These are phyloP conservation scores for Eucalyptus tenuipes DNA, from an alignment of 345 rosid genomes.

Conservation along the genomic window DNA sequence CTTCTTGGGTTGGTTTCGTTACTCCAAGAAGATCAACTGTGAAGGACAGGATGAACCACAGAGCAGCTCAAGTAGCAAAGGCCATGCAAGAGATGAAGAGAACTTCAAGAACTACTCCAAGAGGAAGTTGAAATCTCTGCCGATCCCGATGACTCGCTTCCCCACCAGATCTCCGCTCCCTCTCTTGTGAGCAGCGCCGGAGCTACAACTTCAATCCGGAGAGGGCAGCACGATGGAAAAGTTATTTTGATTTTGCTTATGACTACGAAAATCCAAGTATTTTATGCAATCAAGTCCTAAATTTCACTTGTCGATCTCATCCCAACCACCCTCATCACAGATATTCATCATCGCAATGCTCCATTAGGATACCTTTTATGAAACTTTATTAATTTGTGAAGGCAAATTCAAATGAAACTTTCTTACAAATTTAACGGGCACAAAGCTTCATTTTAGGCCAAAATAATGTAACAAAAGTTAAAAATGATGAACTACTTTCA, in stretches of 20 bases:
- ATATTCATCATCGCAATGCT: neutral
- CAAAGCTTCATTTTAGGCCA: neutral
- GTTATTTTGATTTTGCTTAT: neutral
- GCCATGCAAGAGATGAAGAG: neutral
- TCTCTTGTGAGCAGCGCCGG: neutral
- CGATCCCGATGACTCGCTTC: neutral
- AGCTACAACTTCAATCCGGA: neutral
- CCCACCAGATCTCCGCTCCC: neutral
- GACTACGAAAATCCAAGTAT: neutral
- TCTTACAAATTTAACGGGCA: neutral
- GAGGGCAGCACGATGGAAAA: neutral
- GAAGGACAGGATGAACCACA: neutral
- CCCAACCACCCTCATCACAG: neutral
- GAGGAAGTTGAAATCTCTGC: neutral
- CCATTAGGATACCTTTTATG: neutral
- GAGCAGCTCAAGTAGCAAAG: neutral
- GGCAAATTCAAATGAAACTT: neutral
- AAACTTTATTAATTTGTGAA: neutral
- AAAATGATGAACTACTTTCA: neutral
- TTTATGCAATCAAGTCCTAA: neutral
- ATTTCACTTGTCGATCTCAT: neutral
- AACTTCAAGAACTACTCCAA: neutral
- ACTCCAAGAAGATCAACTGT: neutral
- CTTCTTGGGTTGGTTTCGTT: constrained; percentile 1
- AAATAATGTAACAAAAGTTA: neutral